Base-by-base conservation (phyloP, 495 filamentous ascomycete species). In the Cercophora scortea region DNA sequence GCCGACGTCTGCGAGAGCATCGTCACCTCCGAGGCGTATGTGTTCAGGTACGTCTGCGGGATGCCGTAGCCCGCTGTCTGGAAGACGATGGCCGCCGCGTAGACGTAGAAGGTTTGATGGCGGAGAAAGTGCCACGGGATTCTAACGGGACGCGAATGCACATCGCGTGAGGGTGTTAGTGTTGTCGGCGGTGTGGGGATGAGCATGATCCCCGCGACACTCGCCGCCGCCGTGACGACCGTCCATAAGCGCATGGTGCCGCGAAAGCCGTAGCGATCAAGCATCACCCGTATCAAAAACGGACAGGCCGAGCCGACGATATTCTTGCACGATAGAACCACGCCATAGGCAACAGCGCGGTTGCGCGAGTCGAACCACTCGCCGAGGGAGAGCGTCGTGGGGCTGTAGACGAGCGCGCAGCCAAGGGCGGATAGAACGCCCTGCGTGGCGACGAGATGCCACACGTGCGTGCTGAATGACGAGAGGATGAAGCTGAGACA, bases 11-110 rank as follows among this genome's bases (percentile, higher is more conserved):
- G 47, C 35, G 47, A 49, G 1, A 49, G 47, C 47, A 49, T 35
- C 35, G 47, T 41, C 13, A 49, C 47, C 47, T 49, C 47, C 8
- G 13, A 1, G 12, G 47, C 47, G 36, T 49, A 49, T 4, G 47
- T 49, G 47, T 49, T 49, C 8, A 49, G 47, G 18, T 49, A 49
- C 2, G 47, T 49, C 34, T 49, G 47, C 17, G 47, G 47, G 36
- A 49, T 49, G 6, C 47, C 47, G 36, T 49, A 49, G 2, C 47
- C 47, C 1, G 47, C 33, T 16, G 17, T 41, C 34, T 49, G 47
- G 47, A 34, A 41, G 16, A 49, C 38, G 16, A 49, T 49, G 47
- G 47, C 32, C 5, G 32, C 47, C 12, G 6, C 9, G 19, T 49
- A 41, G 11, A 41, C 25, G 35, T 41, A 49, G 47, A 49, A 40